Evolutionary conservation across 352 stramenopile species (phyloP).

Genomic region (Globisporangium emineosum): DNA sequence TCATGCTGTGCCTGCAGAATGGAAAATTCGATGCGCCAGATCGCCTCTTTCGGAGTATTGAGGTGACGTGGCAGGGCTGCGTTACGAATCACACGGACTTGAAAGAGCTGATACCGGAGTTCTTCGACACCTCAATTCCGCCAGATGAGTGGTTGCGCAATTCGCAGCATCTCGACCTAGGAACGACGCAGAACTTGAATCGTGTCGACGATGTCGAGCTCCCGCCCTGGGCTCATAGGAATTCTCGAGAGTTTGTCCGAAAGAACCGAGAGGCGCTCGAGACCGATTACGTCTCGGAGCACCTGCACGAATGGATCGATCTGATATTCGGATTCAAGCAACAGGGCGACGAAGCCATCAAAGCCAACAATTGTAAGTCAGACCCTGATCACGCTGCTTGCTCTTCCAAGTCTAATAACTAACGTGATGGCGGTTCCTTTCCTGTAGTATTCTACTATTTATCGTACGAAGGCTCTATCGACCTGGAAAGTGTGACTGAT

Average conservation of each 20-base stretch:
- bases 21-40: slow-evolving; percentile 99
- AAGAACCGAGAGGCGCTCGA: slow-evolving; percentile 95
- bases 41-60: slow-evolving; percentile 95
- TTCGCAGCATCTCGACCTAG: slow-evolving; percentile 94
- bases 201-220: slow-evolving; percentile 94
- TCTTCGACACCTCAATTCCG: slow-evolving; percentile 88
- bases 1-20: slow-evolving; percentile 95
- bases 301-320: slow-evolving; percentile 98
- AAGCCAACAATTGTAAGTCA: slow-evolving; percentile 71
- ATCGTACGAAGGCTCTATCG: slow-evolving; percentile 85
- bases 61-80: slow-evolving; percentile 90
- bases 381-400: not conserved
- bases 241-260: slow-evolving; percentile 79
- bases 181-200: slow-evolving; percentile 80
- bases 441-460: slow-evolving; percentile 85
- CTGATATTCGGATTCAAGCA: slow-evolving; percentile 96
- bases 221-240: slow-evolving; percentile 91
- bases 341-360: slow-evolving; percentile 80
- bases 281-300: slow-evolving; percentile 94
- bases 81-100: slow-evolving; percentile 91
- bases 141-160: slow-evolving; percentile 93
- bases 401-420: not conserved
- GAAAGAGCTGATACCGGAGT: slow-evolving; percentile 99
- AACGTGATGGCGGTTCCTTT: not conserved
- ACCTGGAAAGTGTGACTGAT: slow-evolving; percentile 86